These are phyloP conservation scores for Saccharomycopsis fermentans DNA, from an alignment of 805 yeast genomes.

Conservation along the genomic window DNA sequence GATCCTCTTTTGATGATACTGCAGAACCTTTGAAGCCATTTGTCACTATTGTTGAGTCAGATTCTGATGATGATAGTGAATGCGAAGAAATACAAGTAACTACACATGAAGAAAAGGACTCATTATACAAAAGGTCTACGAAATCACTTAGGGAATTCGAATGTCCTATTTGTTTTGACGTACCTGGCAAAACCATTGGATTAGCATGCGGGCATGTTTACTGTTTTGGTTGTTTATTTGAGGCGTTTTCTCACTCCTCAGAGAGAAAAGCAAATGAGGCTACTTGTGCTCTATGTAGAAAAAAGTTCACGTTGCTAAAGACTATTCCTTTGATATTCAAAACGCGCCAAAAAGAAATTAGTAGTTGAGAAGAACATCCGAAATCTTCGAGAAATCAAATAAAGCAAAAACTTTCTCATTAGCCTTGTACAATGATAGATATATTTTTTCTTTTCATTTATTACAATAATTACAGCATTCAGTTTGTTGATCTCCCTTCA, in stretches of 20 bases:
- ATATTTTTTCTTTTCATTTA: too few species aligned
- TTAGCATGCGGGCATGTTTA: slow-evolving; percentile 51
- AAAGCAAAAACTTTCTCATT: too few species aligned
- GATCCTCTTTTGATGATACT: background rate
- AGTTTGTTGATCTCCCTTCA: too few species aligned
- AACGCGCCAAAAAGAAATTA: background rate
- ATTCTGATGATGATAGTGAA: slow-evolving; percentile 15
- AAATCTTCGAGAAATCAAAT: too few species aligned
- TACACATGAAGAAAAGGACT: slow-evolving; percentile 6
- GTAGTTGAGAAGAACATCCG: background rate
- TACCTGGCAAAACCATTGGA: slow-evolving; percentile 37
- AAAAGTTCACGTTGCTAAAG: slow-evolving; percentile 24
- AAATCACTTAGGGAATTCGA: slow-evolving; percentile 26
- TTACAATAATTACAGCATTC: too few species aligned
- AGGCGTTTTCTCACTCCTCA: slow-evolving; percentile 39
- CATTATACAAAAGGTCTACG: slow-evolving; percentile 11
- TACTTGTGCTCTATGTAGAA: slow-evolving; percentile 35
- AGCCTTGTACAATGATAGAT: too few species aligned
- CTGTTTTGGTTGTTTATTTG: slow-evolving; percentile 43
- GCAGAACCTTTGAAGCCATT: background rate
- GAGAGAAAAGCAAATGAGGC: slow-evolving; percentile 26
- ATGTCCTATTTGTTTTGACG: slow-evolving; percentile 50
- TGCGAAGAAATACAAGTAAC: slow-evolving; percentile 1
- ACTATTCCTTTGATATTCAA: slow-evolving; percentile 17
- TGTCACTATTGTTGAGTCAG: slow-evolving; percentile 19